Base-by-base conservation (phyloP, 345 rosid genomes). In the Rubroshorea leprosula region DNA sequence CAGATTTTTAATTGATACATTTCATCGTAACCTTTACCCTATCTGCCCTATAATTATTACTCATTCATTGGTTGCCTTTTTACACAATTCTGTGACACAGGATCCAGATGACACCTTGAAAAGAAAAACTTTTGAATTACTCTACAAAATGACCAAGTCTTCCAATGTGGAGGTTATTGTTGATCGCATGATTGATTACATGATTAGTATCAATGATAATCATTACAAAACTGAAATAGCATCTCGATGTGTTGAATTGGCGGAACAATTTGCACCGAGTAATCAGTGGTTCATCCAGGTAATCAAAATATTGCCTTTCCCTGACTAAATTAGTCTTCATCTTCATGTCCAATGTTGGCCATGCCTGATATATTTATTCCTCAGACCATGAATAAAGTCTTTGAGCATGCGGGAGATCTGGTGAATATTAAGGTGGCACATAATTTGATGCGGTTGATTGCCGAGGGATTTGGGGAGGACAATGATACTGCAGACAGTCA, bases 281-380 rank as follows among this genome's bases (percentile, higher is more conserved):
- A 93, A 87, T 78, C 97, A 82, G 43, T 93, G 99, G 99, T 93
- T 93, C 71, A 93, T 93, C 66, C 92, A 82, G 96, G 99, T 93
- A 75, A 51, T 68, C 51, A 54, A 2, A 20, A 43, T 56, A 20
- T 60, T 51, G 23, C 63, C 39, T 62, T 66, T 47, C 39, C 23
- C 20, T 55, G 43, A 4, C 7, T 62, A 53, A 8, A 41, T 23
- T 9, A 21, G 52, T 39, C 48, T 67, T 39, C 48, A 49, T 62
- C 48, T 62, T 23, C 61, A 38, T 39, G 69, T 68, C 55, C 29
- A 23, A 31, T 65, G 51, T 70, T 21, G 29, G 46, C 47, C 6
- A 23, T 22, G 55, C 46, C 56, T 71, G 23, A 57, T 55, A 49
- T 31, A 39, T 58, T 61, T 45, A 55, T 52, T 68, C 56, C 43